Base-by-base conservation (phyloP, 768 basidiomycete species). In the Phaffia tasmanica region DNA sequence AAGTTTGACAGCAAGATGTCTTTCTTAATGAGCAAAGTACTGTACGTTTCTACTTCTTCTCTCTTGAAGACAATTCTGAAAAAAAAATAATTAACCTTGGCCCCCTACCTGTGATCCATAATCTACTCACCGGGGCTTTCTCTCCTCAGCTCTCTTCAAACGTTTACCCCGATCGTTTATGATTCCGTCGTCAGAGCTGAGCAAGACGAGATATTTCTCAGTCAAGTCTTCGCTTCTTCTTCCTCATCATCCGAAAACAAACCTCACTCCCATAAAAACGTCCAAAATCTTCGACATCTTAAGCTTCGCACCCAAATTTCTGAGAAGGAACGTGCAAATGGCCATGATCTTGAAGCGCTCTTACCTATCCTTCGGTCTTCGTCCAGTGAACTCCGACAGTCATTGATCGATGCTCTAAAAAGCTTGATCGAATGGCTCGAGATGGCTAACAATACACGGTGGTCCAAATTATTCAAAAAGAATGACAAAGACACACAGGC, bases 381-480 rank as follows among this genome's bases (percentile, higher is more conserved):
- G 3, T 76, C 76, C 1, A 11, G 58, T 3, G 57, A 65, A 0
- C 70, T 79, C 0, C 71, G 77, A 23, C 9, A 32, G 1, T 69
- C 73, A 0, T 69, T 70, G 23, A 64, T 69, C 5, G 61, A 57
- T 2, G 71, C 71, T 0, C 64, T 79, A 5, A 58, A 69, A 3
- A 74, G 71, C 3, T 48, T 70, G 7, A 72, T 75, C 25, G 62
- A 65, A 5, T 78, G 75, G 74, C 70, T 79, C 16, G 67, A 73
- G 9, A 62, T 69, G 54, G 61, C 74, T 59, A 76, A 76, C 60
- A 70, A 71, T 54, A 67, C 72, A 0, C 70, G 75, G 35, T 74
- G 76, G 72, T 23, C 53, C 49, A 16, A 30, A 46, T 7, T 29
- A 29, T n/a, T 63, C 35, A 53, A 58, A n/a, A 58, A 47, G 35